Base-by-base conservation (phyloP, 1,139 yeast species). In the Yamadazyma atlantica region DNA sequence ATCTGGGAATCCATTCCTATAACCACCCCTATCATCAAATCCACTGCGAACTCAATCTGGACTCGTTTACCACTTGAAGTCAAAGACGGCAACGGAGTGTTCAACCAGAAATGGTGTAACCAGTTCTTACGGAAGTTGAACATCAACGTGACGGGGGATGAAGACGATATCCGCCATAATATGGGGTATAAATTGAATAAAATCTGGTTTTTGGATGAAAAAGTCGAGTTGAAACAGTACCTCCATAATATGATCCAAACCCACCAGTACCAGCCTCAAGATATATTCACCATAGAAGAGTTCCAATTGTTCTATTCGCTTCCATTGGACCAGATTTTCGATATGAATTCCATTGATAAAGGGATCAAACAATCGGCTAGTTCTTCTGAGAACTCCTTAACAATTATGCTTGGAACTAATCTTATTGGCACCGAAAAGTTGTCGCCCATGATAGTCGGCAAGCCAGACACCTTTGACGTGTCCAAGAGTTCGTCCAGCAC, bases 1-100 rank as follows among this genome's bases (percentile, higher is more conserved):
- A 71, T 75, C 1, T 80, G 87, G 86, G 83, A 79, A 53, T 73
- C 72, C 34, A 77, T 80, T 21, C 86, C 86, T 2, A 73, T 80
- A 6, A 78, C 85, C 0, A 73, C 82, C 0, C 84, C 85, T 0
- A 77, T 80, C 17, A 69, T 81, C 19, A 82, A 78, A 49, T 78
- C 76, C 56, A 78, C 86, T 1, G 85, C 87, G 1, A 69, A 74
- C 38, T 73, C 82, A 4, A 75, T 80, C 21, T 81, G 86, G 86
- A 78, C 75, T 33, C 61, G 78, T 36, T 61, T 80, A 15, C 84
- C 86, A 0, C 59, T 66, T 1, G 61, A 65, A 19, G 69, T 69
- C 38, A 75, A 79, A 47, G 82, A 78, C 43, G 86, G 86, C 0
- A 78, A 73, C 42, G 86, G 86, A 2, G 69, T 79, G 9, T 81